Evolutionary conservation across 2,329 filamentous ascomycete species (phyloP), one percentile per base, ranked within the genome.

Genomic region (Gremmenia infestans): DNA sequence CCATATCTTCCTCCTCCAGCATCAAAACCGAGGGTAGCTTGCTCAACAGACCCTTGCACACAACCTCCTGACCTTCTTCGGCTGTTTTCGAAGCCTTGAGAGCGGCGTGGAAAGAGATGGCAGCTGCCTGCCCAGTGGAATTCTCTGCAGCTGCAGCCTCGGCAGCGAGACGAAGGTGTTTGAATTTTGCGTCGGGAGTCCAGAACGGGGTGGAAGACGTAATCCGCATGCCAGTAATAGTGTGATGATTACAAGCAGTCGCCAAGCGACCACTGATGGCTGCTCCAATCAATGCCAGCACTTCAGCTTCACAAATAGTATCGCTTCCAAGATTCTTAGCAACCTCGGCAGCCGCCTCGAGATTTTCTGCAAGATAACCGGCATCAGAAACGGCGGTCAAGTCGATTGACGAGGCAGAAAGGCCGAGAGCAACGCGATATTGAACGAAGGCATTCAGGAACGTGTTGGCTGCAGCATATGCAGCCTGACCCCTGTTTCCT

Each of bases 181-280:
- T 75, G 68, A 82, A 82, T 65, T 80, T 82, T 52, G 76, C 77
- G 49, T 84, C 81, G 2, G 72, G 65, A 3, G 74, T 75, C 75
- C 80, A 83, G 70, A 81, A 83, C 0, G 78, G 79, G 11, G 55
- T 69, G 3, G 69, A 69, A 5, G 73, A 72, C 22, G 73, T 76
- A 58, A 82, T 76, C 53, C 75, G 73, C 65, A 83, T 74, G 2
- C 81, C 81, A 0, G 80, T 82, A 58, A 83, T 79, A 39, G 74
- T 75, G 63, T 83, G 80, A 43, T 70, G 73, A 54, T 76, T 73
- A 66, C 77, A 81, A 0, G 72, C 68, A 0, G 63, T 60, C 0
- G 66, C 66, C 4, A 80, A 62, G 28, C 72, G 70, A 1, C 78
- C 79, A 5, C 68, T 72, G 42, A 83, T 77, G 17, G 79, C 78